These are phyloP conservation scores for Microthyrium microscopicum DNA, from an alignment of 2,329 filamentous ascomycete genomes.

Conservation along the genomic window DNA sequence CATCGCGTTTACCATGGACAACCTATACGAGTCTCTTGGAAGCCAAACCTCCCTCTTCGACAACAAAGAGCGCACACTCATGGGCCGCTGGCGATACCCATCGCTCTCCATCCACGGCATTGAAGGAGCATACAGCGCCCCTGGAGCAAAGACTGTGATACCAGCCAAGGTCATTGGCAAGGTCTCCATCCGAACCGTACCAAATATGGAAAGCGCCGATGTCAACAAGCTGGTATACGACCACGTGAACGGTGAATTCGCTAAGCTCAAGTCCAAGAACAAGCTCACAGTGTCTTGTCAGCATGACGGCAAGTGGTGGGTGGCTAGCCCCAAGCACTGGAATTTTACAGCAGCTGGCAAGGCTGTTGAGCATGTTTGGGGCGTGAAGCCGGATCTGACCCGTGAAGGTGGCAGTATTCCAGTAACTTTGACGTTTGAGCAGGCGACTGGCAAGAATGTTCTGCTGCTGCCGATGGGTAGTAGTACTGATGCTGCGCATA, in stretches of 20 bases:
- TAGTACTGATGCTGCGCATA: slow-evolving; percentile 90
- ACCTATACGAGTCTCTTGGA: slow-evolving; percentile 79
- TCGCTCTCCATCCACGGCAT: slow-evolving; percentile 88
- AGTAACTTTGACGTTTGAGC: slow-evolving; percentile 90
- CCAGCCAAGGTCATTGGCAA: slow-evolving; percentile 96
- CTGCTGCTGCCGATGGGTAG: slow-evolving; percentile 91
- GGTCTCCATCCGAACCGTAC: slow-evolving; percentile 94
- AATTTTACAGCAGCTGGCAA: slow-evolving; percentile 92
- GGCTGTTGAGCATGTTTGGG: slow-evolving; percentile 92
- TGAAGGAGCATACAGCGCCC: slow-evolving; percentile 84
- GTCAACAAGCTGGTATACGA: slow-evolving; percentile 76
- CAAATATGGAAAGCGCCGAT: slow-evolving; percentile 85
- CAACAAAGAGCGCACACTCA: slow-evolving; percentile 82
- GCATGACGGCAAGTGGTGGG: slow-evolving; percentile 98
- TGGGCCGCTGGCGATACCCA: slow-evolving; percentile 91
- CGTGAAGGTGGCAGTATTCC: slow-evolving; percentile 95
- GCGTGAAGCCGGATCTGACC: slow-evolving; percentile 84
- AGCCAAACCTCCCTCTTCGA: slow-evolving; percentile 74
- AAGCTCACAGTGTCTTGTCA: slow-evolving; percentile 63
- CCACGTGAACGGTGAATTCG: slow-evolving; percentile 70
- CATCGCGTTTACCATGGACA: slow-evolving; percentile 94
- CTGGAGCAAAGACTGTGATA: slow-evolving; percentile 95
- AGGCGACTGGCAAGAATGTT: slow-evolving; percentile 96
- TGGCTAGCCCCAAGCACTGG: slow-evolving; percentile 94
- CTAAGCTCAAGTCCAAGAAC: slow-evolving; percentile 85